Percentiles rank a stretch among this genome's conserved stretches.
Evolutionary conservation across 2,329 filamentous ascomycete genomes (phyloP).

Genomic region (Simplicillium aogashimaense): DNA sequence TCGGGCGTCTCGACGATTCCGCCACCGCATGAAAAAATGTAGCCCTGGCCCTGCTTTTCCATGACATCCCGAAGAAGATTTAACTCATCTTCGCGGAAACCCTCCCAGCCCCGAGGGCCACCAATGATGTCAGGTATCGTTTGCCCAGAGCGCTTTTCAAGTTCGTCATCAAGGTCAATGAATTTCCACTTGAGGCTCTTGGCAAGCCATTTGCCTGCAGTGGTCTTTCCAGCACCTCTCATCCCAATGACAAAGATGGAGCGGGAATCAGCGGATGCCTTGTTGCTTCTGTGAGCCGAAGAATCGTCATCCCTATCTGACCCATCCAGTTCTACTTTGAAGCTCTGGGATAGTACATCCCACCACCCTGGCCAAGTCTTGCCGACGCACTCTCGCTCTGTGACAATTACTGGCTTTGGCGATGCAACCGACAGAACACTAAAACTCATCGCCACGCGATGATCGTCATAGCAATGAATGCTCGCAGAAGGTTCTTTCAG

Average conservation of each 20-base stretch:
- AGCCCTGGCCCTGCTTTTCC: conserved; percentile 60
- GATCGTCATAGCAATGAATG: conserved; percentile 92
- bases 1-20: conserved; percentile 82
- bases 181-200: conserved; percentile 66
- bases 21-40: conserved; percentile 89
- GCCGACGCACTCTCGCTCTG: conserved; percentile 85
- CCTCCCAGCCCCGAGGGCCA: conserved; percentile 66
- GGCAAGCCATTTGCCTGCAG: conserved; percentile 78
- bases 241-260: conserved; percentile 95
- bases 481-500: conserved; percentile 50
- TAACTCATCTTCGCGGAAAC: conserved; percentile 73
- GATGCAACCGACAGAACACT: conserved; percentile 72
- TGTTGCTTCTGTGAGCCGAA: conserved; percentile 6
- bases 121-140: conserved; percentile 82
- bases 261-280: conserved; percentile 27
- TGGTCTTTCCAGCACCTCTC: conserved; percentile 95
- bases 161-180: conserved; percentile 77
- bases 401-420: conserved; percentile 62
- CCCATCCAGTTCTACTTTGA: conserved; percentile 68
- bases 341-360: conserved; percentile 75
- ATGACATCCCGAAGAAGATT: conserved; percentile 64
- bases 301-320: conserved; percentile 40
- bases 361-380: conserved; percentile 99
- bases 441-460: conserved; percentile 97
- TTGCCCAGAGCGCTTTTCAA: conserved; percentile 64